These are phyloP conservation scores for Gaultheria prostrata DNA, from an alignment of 148 eudicot species.

Conservation along the genomic window DNA sequence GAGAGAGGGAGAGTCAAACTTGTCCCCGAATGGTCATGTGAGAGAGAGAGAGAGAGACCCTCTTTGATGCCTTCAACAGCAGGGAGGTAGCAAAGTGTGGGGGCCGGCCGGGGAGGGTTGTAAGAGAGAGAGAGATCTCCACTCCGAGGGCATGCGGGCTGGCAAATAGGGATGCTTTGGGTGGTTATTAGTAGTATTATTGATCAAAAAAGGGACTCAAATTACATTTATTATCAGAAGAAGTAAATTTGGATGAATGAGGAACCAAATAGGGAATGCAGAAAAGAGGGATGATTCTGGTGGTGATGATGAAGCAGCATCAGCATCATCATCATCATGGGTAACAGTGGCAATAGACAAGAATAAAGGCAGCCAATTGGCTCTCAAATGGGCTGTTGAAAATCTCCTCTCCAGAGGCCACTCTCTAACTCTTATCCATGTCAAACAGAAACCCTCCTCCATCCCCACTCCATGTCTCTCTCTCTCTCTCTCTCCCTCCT, in stretches of 20 bases:
- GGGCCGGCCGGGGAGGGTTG: background rate
- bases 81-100: background rate
- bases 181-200: no score
- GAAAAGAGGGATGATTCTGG: background rate
- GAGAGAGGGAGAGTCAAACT: background rate
- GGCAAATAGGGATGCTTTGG: no score
- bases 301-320: background rate
- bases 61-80: background rate
- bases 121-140: background rate
- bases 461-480: background rate
- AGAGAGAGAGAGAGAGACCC: background rate
- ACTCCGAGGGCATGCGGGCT: no score
- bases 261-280: background rate
- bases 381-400: background rate
- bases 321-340: background rate
- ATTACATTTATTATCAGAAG: background rate
- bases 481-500: background rate
- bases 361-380: constrained; percentile 2
- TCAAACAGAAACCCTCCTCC: background rate
- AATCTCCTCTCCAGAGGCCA: constrained; percentile 8
- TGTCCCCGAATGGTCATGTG: background rate
- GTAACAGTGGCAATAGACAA: background rate
- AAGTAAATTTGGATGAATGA: background rate
- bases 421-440: background rate
- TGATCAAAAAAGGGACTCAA: background rate